Evolutionary conservation across 805 yeast genomes (phyloP).

Genomic region (Blastobotrys robertii): DNA sequence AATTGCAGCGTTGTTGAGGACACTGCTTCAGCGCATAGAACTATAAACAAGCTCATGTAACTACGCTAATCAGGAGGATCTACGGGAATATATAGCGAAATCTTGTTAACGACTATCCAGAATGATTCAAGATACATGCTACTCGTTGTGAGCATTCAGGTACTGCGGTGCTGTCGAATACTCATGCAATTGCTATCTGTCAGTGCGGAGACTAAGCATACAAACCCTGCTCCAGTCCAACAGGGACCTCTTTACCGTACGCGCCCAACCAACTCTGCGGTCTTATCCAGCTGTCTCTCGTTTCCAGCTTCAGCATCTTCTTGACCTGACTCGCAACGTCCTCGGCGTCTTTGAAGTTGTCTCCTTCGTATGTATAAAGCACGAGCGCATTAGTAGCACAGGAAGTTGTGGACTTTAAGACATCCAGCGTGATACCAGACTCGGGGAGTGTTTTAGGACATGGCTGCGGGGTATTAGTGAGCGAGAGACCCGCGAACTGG

Average conservation of each 20-base stretch:
- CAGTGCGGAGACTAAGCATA: constrained; percentile 52
- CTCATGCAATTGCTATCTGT: no score
- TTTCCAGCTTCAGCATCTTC: constrained; percentile 19
- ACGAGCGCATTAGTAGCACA: constrained; percentile 24
- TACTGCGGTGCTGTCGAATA: no score
- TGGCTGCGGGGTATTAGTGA: constrained; percentile 2
- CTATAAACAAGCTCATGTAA: no score
- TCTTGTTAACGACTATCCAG: no score
- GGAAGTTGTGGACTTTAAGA: constrained; percentile 9
- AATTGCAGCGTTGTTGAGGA: no score
- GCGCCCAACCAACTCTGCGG: constrained; percentile 83
- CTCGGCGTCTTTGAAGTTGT: constrained; percentile 66
- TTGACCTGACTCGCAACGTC: constrained; percentile 35
- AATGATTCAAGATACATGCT: no score
- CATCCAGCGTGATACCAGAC: constrained; percentile 25
- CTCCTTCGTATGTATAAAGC: constrained; percentile 79
- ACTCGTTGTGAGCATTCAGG: no score
- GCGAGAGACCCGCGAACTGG: constrained; percentile 3
- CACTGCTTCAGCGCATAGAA: no score
- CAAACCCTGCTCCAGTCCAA: constrained; percentile 68
- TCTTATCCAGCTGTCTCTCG: constrained; percentile 30
- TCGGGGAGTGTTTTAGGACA: constrained; percentile 22
- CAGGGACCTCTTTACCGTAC: constrained; percentile 65
- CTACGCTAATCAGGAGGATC: no score
- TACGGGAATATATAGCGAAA: no score